Evolutionary conservation across 108 stramenopile genomes (phyloP).

Genomic region (Thalassiosira profunda): DNA sequence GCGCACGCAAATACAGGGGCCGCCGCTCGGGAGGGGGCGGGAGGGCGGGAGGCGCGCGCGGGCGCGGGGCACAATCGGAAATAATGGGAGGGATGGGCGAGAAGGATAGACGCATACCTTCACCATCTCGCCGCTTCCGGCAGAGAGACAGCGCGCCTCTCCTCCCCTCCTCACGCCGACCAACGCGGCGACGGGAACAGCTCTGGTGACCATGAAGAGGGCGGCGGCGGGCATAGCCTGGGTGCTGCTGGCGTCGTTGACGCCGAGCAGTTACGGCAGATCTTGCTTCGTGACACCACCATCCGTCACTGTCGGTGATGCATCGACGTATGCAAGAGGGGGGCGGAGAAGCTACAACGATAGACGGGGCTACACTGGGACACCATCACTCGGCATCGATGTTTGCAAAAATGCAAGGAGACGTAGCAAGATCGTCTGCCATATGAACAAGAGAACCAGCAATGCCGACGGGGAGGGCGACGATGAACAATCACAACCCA

Average conservation of each 20-base stretch:
- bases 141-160: too few relatives aligned
- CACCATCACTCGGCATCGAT: background rate
- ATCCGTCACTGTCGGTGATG: background rate
- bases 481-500: conserved; percentile 4
- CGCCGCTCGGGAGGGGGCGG: too few relatives aligned
- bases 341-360: too few relatives aligned
- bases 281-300: conserved; percentile 4
- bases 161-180: too few relatives aligned
- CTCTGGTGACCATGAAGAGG: conserved; percentile 14
- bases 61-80: too few relatives aligned
- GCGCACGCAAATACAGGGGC: too few relatives aligned
- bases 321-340: too few relatives aligned
- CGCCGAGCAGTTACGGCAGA: conserved; percentile 1
- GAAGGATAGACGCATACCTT: too few relatives aligned
- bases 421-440: conserved; percentile 2
- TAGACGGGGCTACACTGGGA: background rate
- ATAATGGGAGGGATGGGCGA: too few relatives aligned
- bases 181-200: too few relatives aligned
- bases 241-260: background rate
- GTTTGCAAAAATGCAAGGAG: background rate
- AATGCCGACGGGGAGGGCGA: conserved; percentile 1
- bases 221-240: background rate
- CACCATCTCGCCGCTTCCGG: too few relatives aligned
- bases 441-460: background rate
- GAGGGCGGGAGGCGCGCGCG: too few relatives aligned